Evolutionary conservation across 805 yeast genomes (phyloP).

Genomic region (Ogataea pilisensis): DNA sequence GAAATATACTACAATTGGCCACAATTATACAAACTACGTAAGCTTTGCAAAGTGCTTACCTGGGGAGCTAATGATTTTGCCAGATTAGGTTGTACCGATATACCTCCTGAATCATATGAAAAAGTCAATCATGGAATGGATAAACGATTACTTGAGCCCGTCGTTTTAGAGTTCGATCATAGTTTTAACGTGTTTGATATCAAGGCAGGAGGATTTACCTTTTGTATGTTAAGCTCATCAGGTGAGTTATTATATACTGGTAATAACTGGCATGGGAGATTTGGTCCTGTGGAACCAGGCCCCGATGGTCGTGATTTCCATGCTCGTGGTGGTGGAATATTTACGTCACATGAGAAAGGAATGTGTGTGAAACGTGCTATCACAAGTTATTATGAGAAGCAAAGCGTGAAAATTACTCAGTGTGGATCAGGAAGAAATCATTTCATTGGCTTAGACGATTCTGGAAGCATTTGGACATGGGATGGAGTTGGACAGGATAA

Average conservation of each 20-base stretch:
- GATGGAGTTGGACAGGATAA: slow-evolving; percentile 38
- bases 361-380: slow-evolving; percentile 11
- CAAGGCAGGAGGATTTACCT: slow-evolving; percentile 62
- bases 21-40: slow-evolving; percentile 39
- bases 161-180: slow-evolving; percentile 29
- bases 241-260: slow-evolving; percentile 60
- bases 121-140: slow-evolving; percentile 7
- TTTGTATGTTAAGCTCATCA: slow-evolving; percentile 49
- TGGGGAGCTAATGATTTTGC: slow-evolving; percentile 47
- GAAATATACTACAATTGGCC: slow-evolving; percentile 45
- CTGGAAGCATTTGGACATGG: slow-evolving; percentile 56
- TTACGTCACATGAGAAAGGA: slow-evolving; percentile 3
- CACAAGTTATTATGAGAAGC: slow-evolving; percentile 8
- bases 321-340: neutral
- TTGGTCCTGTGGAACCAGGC: slow-evolving; percentile 35
- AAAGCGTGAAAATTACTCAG: slow-evolving; percentile 36
- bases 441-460: slow-evolving; percentile 53
- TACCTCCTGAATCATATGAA: slow-evolving; percentile 11
- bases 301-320: slow-evolving; percentile 32
- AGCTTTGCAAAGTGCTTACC: slow-evolving; percentile 38
- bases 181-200: slow-evolving; percentile 37
- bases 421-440: slow-evolving; percentile 64
- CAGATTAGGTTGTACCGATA: slow-evolving; percentile 38
- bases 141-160: slow-evolving; percentile 11
- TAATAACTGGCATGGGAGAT: slow-evolving; percentile 34